These are phyloP conservation scores for Marasmius oreades DNA, from an alignment of 1,284 basidiomycete species.

Conservation along the genomic window DNA sequence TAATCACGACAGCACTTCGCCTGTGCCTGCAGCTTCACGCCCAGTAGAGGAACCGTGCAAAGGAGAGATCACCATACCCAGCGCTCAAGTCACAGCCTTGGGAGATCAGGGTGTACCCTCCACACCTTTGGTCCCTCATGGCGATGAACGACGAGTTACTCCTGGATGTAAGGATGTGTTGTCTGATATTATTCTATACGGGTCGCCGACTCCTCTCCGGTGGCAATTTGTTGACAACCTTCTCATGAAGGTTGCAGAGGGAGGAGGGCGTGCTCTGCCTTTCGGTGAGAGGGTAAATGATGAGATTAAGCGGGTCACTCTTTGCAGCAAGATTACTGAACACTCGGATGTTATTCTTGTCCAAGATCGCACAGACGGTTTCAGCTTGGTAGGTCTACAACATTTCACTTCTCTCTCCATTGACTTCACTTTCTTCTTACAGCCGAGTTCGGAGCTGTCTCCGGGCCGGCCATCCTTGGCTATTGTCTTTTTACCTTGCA, in stretches of 20 bases:
- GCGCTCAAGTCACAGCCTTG: constrained; percentile 7
- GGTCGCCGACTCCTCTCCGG: not conserved
- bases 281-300: not conserved
- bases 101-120: not conserved
- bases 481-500: constrained; percentile 58
- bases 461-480: constrained; percentile 54
- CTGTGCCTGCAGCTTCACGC: constrained; percentile 29
- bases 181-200: not conserved
- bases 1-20: constrained; percentile 46
- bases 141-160: not conserved
- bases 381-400: constrained; percentile 40
- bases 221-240: not conserved
- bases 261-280: not conserved
- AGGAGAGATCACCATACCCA: constrained; percentile 19
- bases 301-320: not conserved
- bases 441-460: constrained; percentile 38
- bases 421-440: constrained; percentile 38
- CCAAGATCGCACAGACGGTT: constrained; percentile 48
- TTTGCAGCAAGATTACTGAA: not conserved
- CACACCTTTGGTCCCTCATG: not conserved
- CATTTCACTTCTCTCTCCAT: constrained; percentile 27
- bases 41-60: constrained; percentile 9
- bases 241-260: not conserved
- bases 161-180: not conserved
- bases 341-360: constrained; percentile 37